phyloP scores from a whole-genome alignment of 2,329 filamentous ascomycete genomes.

The Chaetomiaceae sp. region DNA sequence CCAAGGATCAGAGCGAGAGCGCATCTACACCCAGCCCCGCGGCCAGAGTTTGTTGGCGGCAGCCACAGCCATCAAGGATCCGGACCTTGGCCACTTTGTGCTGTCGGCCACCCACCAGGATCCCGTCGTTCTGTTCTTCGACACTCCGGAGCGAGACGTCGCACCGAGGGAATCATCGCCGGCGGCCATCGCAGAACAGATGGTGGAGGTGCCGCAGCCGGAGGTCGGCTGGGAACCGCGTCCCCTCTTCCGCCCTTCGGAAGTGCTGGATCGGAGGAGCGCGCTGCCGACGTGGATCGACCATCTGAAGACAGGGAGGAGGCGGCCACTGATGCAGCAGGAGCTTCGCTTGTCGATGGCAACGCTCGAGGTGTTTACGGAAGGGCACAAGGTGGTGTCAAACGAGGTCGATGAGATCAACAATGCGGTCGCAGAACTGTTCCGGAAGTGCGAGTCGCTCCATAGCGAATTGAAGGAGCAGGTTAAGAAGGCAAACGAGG shows the following conservation, averaged over 20 bases:
- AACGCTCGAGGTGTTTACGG: constrained; percentile 66
- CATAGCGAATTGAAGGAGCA: constrained; percentile 65
- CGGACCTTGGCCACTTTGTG: constrained; percentile 60
- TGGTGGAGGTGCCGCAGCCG: constrained; percentile 38
- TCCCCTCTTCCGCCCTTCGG: constrained; percentile 60
- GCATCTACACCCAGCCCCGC: constrained; percentile 51
- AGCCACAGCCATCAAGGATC: constrained; percentile 51
- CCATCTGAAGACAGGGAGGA: constrained; percentile 42
- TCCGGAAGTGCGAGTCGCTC: constrained; percentile 64
- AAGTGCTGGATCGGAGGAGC: constrained; percentile 55
- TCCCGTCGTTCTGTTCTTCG: constrained; percentile 56
- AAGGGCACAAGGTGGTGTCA: constrained; percentile 66
- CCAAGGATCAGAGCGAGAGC: constrained; percentile 52
- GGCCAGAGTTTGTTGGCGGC: constrained; percentile 50
- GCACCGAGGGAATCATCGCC: constrained; percentile 34
- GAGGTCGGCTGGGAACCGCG: constrained; percentile 58
- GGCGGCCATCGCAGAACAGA: constrained; percentile 38
- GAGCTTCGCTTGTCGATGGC: constrained; percentile 66
- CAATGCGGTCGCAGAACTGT: constrained; percentile 66
- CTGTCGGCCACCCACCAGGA: constrained; percentile 56
- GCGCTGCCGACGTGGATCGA: constrained; percentile 43
- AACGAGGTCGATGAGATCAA: constrained; percentile 66
- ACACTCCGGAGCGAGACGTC: constrained; percentile 51
- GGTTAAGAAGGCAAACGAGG: constrained; percentile 60
- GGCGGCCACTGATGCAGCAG: constrained; percentile 52